Conservation (phyloP, 441 rosid species). For the Manihot esculenta region DNA sequence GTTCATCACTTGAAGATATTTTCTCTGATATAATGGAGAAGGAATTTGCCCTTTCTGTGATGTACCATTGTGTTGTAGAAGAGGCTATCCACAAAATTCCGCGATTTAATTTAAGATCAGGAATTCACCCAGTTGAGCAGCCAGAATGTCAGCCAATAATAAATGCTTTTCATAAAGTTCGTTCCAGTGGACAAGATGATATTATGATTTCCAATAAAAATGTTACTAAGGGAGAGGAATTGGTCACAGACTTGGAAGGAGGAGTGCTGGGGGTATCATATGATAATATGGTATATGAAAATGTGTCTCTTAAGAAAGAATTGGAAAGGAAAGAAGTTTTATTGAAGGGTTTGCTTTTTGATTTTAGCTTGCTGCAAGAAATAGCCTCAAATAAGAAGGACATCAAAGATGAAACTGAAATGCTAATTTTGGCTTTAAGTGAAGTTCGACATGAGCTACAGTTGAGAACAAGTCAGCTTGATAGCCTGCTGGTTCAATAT, state of each 20-base stretch:
- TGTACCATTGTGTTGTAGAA: conserved; percentile 52
- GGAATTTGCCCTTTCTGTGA: conserved; percentile 47
- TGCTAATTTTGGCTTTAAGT: conserved; percentile 45
- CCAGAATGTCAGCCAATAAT: conserved; percentile 24
- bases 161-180: conserved; percentile 21
- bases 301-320: conserved; percentile 63
- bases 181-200: conserved; percentile 26
- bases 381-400: conserved; percentile 69
- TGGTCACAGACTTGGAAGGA: conserved; percentile 32
- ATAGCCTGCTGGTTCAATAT: conserved; percentile 52
- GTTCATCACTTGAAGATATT: conserved; percentile 54
- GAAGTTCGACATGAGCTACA: conserved; percentile 61
- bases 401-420: conserved; percentile 71
- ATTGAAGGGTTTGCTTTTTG: conserved; percentile 88
- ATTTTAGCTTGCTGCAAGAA: conserved; percentile 89
- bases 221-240: conserved; percentile 26
- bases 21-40: conserved; percentile 54
- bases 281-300: conserved; percentile 44
- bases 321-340: conserved; percentile 75
- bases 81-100: conserved; percentile 36
- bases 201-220: conserved; percentile 22
- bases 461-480: conserved; percentile 61
- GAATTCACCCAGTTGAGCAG: conserved; percentile 24
- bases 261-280: conserved; percentile 30
- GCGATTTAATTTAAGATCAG: conserved; percentile 30